A percentile compares a stretch with the other conserved stretches of the same genome.
These are phyloP conservation scores for Graphilbum fragrans DNA, from an alignment of 2,329 filamentous ascomycete genomes.

Conservation along the genomic window DNA sequence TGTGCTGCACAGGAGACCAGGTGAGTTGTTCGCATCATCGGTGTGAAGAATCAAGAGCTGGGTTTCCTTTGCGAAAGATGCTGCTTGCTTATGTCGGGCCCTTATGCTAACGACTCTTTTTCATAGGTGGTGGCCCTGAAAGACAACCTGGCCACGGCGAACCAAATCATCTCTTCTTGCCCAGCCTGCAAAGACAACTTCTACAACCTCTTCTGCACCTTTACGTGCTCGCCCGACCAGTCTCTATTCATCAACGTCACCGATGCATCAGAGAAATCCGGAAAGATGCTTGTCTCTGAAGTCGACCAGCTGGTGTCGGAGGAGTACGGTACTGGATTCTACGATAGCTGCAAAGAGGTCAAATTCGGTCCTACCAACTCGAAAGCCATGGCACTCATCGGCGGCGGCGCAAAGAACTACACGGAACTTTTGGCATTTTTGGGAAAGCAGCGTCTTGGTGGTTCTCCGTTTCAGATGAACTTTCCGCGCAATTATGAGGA, in stretches of 20 bases:
- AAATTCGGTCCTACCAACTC: conserved; percentile 94
- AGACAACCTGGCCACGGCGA: conserved; percentile 74
- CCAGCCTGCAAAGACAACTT: conserved; percentile 98
- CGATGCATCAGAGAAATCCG: conserved; percentile 48
- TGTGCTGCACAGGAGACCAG: conserved; percentile 79
- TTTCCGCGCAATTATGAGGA: conserved; percentile 57
- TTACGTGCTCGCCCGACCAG: conserved; percentile 95
- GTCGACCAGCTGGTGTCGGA: conserved; percentile 81
- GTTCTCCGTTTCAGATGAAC: conserved; percentile 97
- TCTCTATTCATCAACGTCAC: conserved; percentile 93
- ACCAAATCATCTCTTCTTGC: conserved; percentile 82
- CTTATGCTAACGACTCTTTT: background rate
- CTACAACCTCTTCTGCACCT: conserved; percentile 95
- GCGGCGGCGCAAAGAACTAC: conserved; percentile 87
- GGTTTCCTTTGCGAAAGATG: no score
- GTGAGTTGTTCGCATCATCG: conserved; percentile 24
- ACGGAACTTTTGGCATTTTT: conserved; percentile 80
- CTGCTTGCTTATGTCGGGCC: background rate
- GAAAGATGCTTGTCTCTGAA: conserved; percentile 63
- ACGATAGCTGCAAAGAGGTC: conserved; percentile 96
- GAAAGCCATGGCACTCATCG: conserved; percentile 91
- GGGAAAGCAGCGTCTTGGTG: conserved; percentile 79
- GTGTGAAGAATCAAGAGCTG: background rate
- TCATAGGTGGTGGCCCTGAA: conserved; percentile 63
- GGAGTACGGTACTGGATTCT: conserved; percentile 78